Base-by-base conservation (phyloP, 495 filamentous ascomycete species). In the Aspergillus cavernicola region DNA sequence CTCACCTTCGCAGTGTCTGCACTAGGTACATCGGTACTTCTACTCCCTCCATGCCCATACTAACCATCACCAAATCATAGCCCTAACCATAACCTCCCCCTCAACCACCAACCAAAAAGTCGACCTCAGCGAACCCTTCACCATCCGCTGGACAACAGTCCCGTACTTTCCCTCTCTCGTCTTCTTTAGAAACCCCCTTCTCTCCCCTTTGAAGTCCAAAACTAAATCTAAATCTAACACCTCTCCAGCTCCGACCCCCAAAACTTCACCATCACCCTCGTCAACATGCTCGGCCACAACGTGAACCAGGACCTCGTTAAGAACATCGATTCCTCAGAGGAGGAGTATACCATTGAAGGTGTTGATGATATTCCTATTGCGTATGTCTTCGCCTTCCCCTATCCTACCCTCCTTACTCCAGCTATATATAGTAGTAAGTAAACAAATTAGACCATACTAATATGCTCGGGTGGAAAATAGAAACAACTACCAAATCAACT, bases 221-320 rank as follows among this genome's bases (percentile, higher is more conserved):
- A 33, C 32, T 23, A 45, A 50, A 4, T 11, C 32, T 23, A 13
- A 4, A 29, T 9, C 9, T 29, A 4, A 5, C 26, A 29, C 26
- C 18, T 29, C 11, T 13, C 22, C 50, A 67, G 63, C 19, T 63
- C 64, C 32, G 66, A 69, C 50, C 64, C 64, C 2, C 26, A 58
- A 10, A 48, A 55, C 28, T 62, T 66, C 58, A 56, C 52, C 29
- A 59, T 69, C 53, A 36, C 52, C 18, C 62, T 69, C 16, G 60
- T 67, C 29, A 67, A 66, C 52, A 49, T 56, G 42, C 50, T 60
- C 48, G 50, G 57, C 53, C 62, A 61, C 45, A 63, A 63, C 2
- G 57, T 79, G 9, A 57, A 72, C 40, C 69, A 75, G 55, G 70
- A 69, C 4, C 67, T 75, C 37, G 59, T 62, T 19, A 50, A 53